These are phyloP conservation scores for Pleoardoris graminearum DNA, from an alignment of 2,329 filamentous ascomycete genomes.

Conservation along the genomic window DNA sequence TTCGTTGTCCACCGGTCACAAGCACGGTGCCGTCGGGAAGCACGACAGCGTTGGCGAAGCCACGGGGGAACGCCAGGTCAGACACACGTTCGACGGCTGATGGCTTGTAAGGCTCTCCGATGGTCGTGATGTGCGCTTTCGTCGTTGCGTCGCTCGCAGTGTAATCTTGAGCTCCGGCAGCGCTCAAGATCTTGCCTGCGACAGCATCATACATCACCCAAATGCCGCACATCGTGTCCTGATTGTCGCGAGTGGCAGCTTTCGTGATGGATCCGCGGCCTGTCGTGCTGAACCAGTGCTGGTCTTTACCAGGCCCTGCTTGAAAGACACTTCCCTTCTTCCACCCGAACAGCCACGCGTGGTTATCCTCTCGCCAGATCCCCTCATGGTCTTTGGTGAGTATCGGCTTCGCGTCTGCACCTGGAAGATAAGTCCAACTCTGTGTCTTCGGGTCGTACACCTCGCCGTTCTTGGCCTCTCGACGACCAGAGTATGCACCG, in stretches of 20 bases:
- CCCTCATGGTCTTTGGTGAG: background rate
- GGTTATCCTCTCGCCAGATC: background rate
- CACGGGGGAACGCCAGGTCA: conserved; percentile 20
- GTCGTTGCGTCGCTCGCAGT: background rate
- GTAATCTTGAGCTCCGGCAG: background rate
- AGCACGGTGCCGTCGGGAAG: conserved; percentile 30
- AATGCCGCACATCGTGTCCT: background rate
- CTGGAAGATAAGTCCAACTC: background rate
- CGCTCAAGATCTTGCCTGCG: background rate
- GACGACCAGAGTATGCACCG: background rate
- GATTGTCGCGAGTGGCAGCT: background rate
- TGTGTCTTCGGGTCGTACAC: background rate
- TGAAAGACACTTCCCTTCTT: background rate
- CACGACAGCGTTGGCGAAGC: conserved; percentile 24
- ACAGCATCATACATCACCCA: background rate
- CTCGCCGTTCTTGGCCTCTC: background rate
- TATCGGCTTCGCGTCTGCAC: background rate
- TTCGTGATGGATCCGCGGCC: background rate
- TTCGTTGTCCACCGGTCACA: conserved; percentile 26
- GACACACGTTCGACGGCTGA: conserved; percentile 15
- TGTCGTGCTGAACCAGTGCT: background rate
- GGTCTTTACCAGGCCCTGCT: background rate
- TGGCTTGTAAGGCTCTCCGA: conserved; percentile 18
- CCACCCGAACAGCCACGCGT: background rate
- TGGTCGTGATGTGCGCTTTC: conserved; percentile 22